Evolutionary conservation across 2,329 filamentous ascomycete species (phyloP), one percentile per base, ranked within the genome.

Genomic region (Aspergillus intermedius): DNA sequence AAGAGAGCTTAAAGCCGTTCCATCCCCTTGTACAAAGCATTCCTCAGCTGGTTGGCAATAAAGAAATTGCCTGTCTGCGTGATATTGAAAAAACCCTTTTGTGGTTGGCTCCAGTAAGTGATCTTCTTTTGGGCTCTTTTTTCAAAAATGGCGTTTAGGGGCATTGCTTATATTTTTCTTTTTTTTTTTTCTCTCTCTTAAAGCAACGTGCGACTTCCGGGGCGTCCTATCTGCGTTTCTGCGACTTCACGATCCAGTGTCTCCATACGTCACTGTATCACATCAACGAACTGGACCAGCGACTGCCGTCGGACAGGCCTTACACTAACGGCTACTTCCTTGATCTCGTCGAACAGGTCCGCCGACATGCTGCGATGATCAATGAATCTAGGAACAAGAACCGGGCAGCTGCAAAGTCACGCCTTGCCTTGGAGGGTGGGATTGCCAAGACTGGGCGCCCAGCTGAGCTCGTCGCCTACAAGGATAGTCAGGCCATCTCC

Each of bases 241-340:
- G 88, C 78, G 82, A 94, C 68, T 87, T 86, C 62, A 91, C 90
- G 55, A 88, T 96, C 67, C 84, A 83, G 70, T 93, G 90, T 73
- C 84, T 95, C 67, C 87, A 94, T 77, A 85, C 88, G 55, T 93
- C 89, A 51, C 88, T 94, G 70, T 84, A 89, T 70, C 85, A 86
- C 70, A 78, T 96, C 56, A 85, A 82, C 76, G 89, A 94, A 67
- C 83, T 83, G 67, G 91, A 97, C 69, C 88, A 91, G 74, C 84
- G 85, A 58, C 83, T 88, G 67, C 86, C 88, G 51, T 77, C 82
- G 71, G 91, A 97, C 71, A 84, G 87, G 62, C 89, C 90, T 58
- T 97, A 96, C 77, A 93, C 86, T 78, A 89, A 87, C 79, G 88
- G 88, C 66, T 97, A 97, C 74, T 96, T 96, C 68, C 86, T 96